Percentiles rank a stretch among this genome's conserved stretches.
Conservation (phyloP, 2,329 filamentous ascomycete genomes). For the Colletotrichum chrysophilum region DNA sequence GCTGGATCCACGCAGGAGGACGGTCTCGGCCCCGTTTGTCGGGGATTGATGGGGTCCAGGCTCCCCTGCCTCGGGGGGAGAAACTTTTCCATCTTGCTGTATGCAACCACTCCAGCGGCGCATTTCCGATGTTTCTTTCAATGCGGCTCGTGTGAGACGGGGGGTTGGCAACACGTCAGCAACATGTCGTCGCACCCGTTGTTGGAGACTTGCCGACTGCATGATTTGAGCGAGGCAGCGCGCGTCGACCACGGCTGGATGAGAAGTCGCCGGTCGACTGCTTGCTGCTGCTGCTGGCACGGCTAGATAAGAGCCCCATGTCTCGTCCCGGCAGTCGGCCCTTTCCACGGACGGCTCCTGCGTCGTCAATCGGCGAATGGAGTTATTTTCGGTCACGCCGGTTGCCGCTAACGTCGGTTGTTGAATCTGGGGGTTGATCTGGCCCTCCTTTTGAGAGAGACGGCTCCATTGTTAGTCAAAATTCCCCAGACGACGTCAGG, state of each 20-base stretch:
- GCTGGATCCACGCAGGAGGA: not conserved
- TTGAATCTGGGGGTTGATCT: not conserved
- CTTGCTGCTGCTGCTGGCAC: not conserved
- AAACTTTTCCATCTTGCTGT: not conserved
- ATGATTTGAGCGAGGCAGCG: not conserved
- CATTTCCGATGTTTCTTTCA: not conserved
- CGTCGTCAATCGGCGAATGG: not conserved
- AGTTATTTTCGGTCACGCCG: not conserved
- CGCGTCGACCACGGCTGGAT: not conserved
- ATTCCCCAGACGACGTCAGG: not conserved
- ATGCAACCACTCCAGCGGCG: not conserved
- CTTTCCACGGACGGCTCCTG: not conserved
- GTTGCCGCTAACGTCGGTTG: not conserved
- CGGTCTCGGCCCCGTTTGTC: slow-evolving; percentile 13
- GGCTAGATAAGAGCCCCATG: not conserved
- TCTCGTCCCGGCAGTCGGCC: not conserved
- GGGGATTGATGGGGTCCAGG: not conserved
- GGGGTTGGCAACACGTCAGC: not conserved
- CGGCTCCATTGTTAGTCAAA: not conserved
- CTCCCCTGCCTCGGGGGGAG: not conserved
- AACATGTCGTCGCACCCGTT: not conserved
- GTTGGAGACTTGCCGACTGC: not conserved
- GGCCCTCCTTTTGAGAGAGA: not conserved
- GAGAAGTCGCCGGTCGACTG: not conserved
- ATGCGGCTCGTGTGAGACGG: not conserved